Conservation (phyloP, 371 early-diverging fungal genomes). For the Gilbertella persicaria region DNA sequence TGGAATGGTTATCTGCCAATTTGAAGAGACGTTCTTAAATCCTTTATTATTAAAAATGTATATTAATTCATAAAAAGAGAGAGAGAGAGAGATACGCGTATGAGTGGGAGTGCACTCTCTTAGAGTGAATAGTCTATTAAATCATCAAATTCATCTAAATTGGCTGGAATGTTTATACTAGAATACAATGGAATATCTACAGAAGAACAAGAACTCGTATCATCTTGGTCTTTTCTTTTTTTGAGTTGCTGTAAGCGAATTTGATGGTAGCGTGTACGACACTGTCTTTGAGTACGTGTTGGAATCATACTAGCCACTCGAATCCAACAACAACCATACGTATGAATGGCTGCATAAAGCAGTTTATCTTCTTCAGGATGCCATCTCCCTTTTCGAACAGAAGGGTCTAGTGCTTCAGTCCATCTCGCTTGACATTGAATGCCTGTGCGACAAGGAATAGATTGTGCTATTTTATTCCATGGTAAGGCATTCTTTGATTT, state of each 20-base stretch:
- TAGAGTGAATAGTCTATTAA: no score
- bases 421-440: conserved; percentile 79
- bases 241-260: background rate
- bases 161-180: no score
- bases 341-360: conserved; percentile 51
- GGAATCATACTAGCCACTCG: conserved; percentile 67
- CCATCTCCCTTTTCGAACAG: conserved; percentile 72
- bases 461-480: conserved; percentile 61
- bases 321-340: conserved; percentile 71
- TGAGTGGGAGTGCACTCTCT: no score
- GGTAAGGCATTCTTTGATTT: conserved; percentile 17
- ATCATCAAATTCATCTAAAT: no score
- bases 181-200: no score
- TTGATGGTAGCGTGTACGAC: conserved; percentile 55
- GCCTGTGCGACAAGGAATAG: conserved; percentile 63
- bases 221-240: conserved; percentile 4
- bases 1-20: conserved; percentile 71
- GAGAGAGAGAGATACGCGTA: no score
- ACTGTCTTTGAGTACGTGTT: conserved; percentile 75
- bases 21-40: conserved; percentile 45
- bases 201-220: no score
- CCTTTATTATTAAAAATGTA: no score
- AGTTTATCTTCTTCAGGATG: conserved; percentile 61
- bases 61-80: no score
- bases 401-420: conserved; percentile 75